Conservation (phyloP, 1,139 yeast species). For the Kodamaea fungicola region DNA sequence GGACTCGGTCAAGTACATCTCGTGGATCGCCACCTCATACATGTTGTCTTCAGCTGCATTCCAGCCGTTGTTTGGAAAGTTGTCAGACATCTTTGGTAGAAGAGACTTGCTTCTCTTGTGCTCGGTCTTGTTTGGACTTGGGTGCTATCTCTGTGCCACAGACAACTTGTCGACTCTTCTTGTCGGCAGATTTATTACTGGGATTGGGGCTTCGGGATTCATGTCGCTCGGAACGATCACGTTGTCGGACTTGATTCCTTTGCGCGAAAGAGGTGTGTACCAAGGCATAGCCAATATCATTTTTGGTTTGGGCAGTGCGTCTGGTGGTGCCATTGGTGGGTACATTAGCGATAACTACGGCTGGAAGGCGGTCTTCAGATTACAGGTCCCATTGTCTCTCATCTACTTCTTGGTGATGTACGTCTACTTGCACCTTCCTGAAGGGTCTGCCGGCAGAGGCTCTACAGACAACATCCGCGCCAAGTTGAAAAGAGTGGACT, state of each 20-base stretch:
- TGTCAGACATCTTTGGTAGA: constrained; percentile 85
- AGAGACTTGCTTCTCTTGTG: constrained; percentile 39
- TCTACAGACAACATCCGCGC: constrained; percentile 37
- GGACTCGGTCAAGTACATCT: constrained; percentile 35
- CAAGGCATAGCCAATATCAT: constrained; percentile 60
- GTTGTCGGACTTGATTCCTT: constrained; percentile 50
- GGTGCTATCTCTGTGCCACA: constrained; percentile 41
- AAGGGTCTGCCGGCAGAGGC: constrained; percentile 46
- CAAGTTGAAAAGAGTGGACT: constrained; percentile 61
- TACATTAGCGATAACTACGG: constrained; percentile 64
- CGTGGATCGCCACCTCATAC: constrained; percentile 47
- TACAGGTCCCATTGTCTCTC: constrained; percentile 62
- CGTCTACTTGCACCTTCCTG: constrained; percentile 41
- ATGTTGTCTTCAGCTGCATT: constrained; percentile 43
- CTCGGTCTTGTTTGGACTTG: constrained; percentile 33
- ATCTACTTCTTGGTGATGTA: constrained; percentile 43
- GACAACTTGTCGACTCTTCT: constrained; percentile 46
- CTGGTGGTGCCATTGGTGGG: constrained; percentile 71
- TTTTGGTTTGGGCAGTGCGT: constrained; percentile 67
- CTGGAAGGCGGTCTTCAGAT: constrained; percentile 64
- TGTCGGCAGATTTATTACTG: constrained; percentile 53
- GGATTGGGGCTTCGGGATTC: constrained; percentile 58
- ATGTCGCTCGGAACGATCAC: constrained; percentile 51
- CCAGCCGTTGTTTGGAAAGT: constrained; percentile 77
- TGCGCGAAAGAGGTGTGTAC: constrained; percentile 50